Evolutionary conservation across 1,284 basidiomycete genomes (phyloP).

Genomic region (Trichosporon sp.): DNA sequence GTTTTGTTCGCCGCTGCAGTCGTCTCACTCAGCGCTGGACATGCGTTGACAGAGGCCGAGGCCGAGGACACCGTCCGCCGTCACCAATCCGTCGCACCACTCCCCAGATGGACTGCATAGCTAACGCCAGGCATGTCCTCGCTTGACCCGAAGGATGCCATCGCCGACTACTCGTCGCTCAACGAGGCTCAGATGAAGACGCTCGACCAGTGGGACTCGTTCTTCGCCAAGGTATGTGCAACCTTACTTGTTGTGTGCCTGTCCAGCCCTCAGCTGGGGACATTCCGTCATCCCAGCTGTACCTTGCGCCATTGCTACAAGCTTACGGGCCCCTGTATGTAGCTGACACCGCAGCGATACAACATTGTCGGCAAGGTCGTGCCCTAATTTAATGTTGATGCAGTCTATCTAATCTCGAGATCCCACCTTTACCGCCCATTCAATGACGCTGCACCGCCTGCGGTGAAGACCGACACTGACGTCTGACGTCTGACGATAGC

Average conservation of each 20-base stretch:
- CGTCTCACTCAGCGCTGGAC: too few relatives aligned
- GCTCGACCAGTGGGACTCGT: conserved; percentile 82
- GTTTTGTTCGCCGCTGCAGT: too few relatives aligned
- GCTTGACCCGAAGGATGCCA: conserved; percentile 78
- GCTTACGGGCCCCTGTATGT: too few relatives aligned
- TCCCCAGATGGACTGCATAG: not conserved
- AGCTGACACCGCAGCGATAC: conserved; percentile 57
- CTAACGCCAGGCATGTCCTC: conserved; percentile 58
- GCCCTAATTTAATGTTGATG: conserved; percentile 33
- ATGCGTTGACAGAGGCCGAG: too few relatives aligned
- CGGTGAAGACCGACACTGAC: too few relatives aligned
- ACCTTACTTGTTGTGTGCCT: too few relatives aligned
- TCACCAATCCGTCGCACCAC: not conserved
- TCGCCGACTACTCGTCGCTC: conserved; percentile 77
- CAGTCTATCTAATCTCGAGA: not conserved
- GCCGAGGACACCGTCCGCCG: not conserved
- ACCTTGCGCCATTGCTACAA: not conserved
- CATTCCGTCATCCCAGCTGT: not conserved
- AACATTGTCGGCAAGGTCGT: conserved; percentile 67
- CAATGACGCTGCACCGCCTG: too few relatives aligned
- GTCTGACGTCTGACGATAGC: too few relatives aligned
- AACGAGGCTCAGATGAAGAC: conserved; percentile 72
- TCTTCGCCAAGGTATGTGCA: conserved; percentile 58
- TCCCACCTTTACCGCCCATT: too few relatives aligned
- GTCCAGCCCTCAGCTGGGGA: too few relatives aligned